Base-by-base conservation (phyloP, 2,329 filamentous ascomycete species). In the Claviceps sp. region DNA sequence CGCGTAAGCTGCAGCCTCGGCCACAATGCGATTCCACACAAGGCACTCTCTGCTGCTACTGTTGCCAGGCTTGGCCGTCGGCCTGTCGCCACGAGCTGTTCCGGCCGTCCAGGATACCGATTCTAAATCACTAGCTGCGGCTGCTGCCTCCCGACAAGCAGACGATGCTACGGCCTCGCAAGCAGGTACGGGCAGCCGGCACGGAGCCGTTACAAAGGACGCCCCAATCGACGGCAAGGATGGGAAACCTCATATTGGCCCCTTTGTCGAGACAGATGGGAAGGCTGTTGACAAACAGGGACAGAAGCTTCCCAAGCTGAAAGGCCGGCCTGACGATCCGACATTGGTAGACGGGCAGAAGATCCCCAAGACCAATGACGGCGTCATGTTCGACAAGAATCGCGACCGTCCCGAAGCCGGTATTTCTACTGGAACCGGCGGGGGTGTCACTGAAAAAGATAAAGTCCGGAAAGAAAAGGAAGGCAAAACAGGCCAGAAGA, bases 171-270 rank as follows among this genome's bases (percentile, higher is more conserved):
- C 62, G 11, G 50, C 58, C 14, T 53, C 60, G n/a, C 60, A 63
- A 45, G 56, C 56, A 44, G 57, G 60, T 26, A 70, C 69, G 55
- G 56, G 54, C 42, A 41, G 40, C 16, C 69, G 69, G 50, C 62
- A 63, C 49, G 62, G 64, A 34, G 54, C 70, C 9, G 72, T 73
- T 36, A 75, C 72, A 53, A 89, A 89, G 65, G 84, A 93, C 71
- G 88, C 87, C 52, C 91, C 91, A 0, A 84, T 96, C 20, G 93
- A 97, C 65, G 90, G 90, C 46, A 85, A 86, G 61, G 93, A 97
- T 70, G 93, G 93, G 47, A 93, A 90, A 70, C 93, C 93, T 47
- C 91, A 96, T 64, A 81, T 84, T 20, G 93, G 93, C 1, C 93
- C 93, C 5, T 84, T 81, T 62, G 82, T 90, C 53, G 81, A 83